Conservation (phyloP, 73 alveolate species). For the Uronychia binucleata region DNA sequence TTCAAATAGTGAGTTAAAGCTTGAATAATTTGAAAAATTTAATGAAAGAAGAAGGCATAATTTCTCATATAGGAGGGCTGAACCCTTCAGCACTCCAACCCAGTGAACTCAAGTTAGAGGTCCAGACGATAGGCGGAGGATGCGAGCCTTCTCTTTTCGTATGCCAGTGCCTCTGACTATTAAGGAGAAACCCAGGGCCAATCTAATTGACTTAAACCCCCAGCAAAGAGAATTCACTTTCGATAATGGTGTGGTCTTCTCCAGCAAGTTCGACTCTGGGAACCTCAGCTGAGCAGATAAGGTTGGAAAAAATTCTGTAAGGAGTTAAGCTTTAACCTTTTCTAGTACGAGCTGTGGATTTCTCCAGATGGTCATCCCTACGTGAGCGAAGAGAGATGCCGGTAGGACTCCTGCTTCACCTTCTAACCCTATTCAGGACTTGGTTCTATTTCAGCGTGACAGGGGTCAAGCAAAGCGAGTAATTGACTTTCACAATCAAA, state of each 20-base stretch:
- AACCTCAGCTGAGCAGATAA: slow-evolving; percentile 18
- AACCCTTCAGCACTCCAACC: too few species aligned
- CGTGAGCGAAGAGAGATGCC: not conserved
- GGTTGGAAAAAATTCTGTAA: not conserved
- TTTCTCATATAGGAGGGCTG: too few species aligned
- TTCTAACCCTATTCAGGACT: slow-evolving; percentile 45
- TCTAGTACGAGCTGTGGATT: not conserved
- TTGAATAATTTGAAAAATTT: too few species aligned
- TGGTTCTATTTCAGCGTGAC: slow-evolving; percentile 78
- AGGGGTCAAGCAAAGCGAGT: slow-evolving; percentile 56
- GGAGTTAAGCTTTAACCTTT: not conserved
- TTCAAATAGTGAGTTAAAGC: too few species aligned
- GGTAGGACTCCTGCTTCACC: too few species aligned
- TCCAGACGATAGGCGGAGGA: too few species aligned
- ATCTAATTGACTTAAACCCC: slow-evolving; percentile 1
- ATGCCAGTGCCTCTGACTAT: too few species aligned
- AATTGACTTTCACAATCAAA: slow-evolving; percentile 54
- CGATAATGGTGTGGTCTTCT: slow-evolving; percentile 1
- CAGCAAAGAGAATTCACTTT: slow-evolving; percentile 8
- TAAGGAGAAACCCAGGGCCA: too few species aligned
- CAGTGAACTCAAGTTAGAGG: too few species aligned
- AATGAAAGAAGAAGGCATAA: too few species aligned
- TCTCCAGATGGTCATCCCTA: slow-evolving; percentile 13
- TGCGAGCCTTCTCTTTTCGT: too few species aligned
- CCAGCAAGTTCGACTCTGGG: slow-evolving; percentile 25